Evolutionary conservation across 345 rosid genomes (phyloP).

Genomic region (Citrus sinensis): DVS_A1.0 CM039162.1:22603501-22604000

Average conservation of each 20-base stretch:
- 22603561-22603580: conserved; percentile 68
- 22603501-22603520: conserved; percentile 59
- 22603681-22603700: conserved; percentile 10
- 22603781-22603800: conserved; percentile 60
- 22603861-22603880: conserved; percentile 55
- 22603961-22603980: conserved; percentile 90
- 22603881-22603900: conserved; percentile 87
- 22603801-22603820: conserved; percentile 58
- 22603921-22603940: conserved; percentile 80
- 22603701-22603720: neutral
- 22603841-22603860: conserved; percentile 63
- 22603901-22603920: conserved; percentile 82
- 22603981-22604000: conserved; percentile 74
- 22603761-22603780: conserved; percentile 72
- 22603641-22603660: neutral
- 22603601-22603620: conserved; percentile 56
- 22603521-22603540: conserved; percentile 44
- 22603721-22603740: conserved; percentile 74
- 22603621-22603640: conserved; percentile 58
- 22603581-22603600: conserved; percentile 69
- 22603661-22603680: conserved; percentile 2
- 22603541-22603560: conserved; percentile 73
- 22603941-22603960: conserved; percentile 88
- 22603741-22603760: conserved; percentile 80
- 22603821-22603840: conserved; percentile 83